phyloP scores from a whole-genome alignment of 2,329 filamentous ascomycete genomes.

The Fusarium sp. region DNA sequence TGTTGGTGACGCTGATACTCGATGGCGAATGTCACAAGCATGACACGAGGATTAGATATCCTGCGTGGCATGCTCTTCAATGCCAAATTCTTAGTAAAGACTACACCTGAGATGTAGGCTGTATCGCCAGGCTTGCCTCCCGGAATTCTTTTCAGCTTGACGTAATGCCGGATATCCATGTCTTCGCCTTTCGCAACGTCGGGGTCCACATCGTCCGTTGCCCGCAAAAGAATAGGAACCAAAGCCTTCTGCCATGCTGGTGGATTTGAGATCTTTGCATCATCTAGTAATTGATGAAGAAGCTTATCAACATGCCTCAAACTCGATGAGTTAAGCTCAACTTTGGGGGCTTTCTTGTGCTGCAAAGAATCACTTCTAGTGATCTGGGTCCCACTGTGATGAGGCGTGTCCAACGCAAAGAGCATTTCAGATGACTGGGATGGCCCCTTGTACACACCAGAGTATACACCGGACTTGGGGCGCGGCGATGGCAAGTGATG shows the following conservation, averaged over 20 bases:
- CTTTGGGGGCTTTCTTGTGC: conserved; percentile 76
- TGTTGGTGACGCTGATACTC: conserved; percentile 89
- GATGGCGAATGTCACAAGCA: conserved; percentile 93
- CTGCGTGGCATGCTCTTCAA: conserved; percentile 95
- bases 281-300: conserved; percentile 83
- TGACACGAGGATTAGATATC: conserved; percentile 84
- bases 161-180: conserved; percentile 97
- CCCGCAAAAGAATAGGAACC: conserved; percentile 88
- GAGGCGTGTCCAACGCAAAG: conserved; percentile 59
- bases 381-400: conserved; percentile 61
- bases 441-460: conserved; percentile 67
- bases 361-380: conserved; percentile 87
- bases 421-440: conserved; percentile 64
- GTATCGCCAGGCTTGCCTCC: conserved; percentile 92
- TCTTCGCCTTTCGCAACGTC: conserved; percentile 91
- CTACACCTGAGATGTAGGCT: conserved; percentile 94
- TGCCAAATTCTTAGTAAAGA: conserved; percentile 97
- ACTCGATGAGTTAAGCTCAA: conserved; percentile 89
- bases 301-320: conserved; percentile 88
- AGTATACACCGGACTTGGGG: conserved; percentile 66
- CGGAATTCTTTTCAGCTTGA: conserved; percentile 96
- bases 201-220: conserved; percentile 93
- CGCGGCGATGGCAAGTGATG: conserved; percentile 80
- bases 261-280: conserved; percentile 77
- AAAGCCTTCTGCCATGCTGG: conserved; percentile 90